Percentiles rank a stretch among this genome's conserved stretches.
Evolutionary conservation across 306 rosid species (phyloP).

Genomic region (Vigna hirtella): DNA sequence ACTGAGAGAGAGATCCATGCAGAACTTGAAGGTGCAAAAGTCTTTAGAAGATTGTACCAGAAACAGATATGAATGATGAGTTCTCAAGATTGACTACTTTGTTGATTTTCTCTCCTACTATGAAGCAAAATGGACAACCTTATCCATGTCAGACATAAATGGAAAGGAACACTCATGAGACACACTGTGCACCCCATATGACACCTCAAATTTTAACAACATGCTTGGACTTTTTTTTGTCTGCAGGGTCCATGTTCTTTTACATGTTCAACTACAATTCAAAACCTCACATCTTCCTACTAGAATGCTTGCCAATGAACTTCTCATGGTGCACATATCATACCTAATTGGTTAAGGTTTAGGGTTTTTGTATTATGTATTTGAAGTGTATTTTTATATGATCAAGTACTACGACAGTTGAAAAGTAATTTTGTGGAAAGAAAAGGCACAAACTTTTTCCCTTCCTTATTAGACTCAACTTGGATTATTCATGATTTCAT

Average conservation of each 20-base stretch:
- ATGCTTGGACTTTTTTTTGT: constrained; percentile 16
- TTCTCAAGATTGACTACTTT: constrained; percentile 17
- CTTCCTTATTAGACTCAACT: neutral
- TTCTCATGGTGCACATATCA: neutral
- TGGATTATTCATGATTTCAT: neutral
- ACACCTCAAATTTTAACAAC: neutral
- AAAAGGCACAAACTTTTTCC: neutral
- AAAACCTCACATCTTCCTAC: neutral
- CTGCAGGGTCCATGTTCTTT: neutral
- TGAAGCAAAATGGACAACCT: constrained; percentile 22
- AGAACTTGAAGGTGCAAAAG: constrained; percentile 74
- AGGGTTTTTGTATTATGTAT: neutral
- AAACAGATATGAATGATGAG: constrained; percentile 44
- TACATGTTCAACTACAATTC: constrained; percentile 20
- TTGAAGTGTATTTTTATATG: neutral
- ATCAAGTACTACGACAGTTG: neutral
- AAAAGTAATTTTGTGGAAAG: neutral
- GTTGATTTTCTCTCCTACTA: neutral
- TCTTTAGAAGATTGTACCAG: constrained; percentile 79
- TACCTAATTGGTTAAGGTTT: neutral
- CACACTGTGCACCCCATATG: neutral
- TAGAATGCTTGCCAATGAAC: constrained; percentile 9
- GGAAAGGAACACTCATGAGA: constrained; percentile 16
- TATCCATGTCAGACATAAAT: constrained; percentile 6
- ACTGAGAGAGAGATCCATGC: constrained; percentile 97